These are phyloP conservation scores for Serendipita sp. DNA, from an alignment of 768 basidiomycete genomes.

Conservation along the genomic window DNA sequence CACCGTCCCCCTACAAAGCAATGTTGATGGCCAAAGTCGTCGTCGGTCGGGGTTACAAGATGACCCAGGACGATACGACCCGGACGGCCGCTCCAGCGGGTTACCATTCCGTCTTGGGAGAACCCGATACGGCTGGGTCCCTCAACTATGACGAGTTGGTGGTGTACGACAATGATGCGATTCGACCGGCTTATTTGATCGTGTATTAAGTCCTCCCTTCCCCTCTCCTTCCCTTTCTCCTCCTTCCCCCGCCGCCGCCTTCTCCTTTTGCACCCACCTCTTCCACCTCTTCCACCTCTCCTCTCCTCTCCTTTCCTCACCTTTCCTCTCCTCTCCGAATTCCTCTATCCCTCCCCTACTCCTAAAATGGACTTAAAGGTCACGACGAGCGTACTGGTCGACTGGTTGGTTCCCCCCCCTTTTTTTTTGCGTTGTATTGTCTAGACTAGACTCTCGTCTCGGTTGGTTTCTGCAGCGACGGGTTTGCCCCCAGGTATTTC, in stretches of 20 bases:
- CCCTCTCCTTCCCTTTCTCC: too few species aligned
- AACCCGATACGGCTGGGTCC: not conserved
- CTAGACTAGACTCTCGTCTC: too few species aligned
- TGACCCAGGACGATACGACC: conserved; percentile 32
- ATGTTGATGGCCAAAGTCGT: not conserved
- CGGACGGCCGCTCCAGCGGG: conserved; percentile 44
- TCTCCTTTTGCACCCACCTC: not conserved
- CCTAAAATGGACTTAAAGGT: too few species aligned
- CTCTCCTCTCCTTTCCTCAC: too few species aligned
- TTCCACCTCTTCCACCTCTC: too few species aligned
- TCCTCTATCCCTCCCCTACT: too few species aligned
- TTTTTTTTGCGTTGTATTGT: too few species aligned
- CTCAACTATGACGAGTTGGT: not conserved
- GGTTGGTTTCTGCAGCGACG: too few species aligned
- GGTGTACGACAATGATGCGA: not conserved
- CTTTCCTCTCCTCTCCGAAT: too few species aligned
- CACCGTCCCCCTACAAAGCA: conserved; percentile 16
- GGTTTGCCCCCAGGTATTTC: too few species aligned
- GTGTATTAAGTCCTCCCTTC: not conserved
- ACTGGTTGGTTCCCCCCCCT: too few species aligned
- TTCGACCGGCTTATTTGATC: not conserved
- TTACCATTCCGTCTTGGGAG: conserved; percentile 36
- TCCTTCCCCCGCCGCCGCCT: not conserved
- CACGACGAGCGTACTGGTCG: too few species aligned
- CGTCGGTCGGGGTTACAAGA: not conserved